A percentile compares a stretch with the other conserved stretches of the same genome.
Conservation (phyloP, 139 green algal genomes). For the Closterium sp. region DNA sequence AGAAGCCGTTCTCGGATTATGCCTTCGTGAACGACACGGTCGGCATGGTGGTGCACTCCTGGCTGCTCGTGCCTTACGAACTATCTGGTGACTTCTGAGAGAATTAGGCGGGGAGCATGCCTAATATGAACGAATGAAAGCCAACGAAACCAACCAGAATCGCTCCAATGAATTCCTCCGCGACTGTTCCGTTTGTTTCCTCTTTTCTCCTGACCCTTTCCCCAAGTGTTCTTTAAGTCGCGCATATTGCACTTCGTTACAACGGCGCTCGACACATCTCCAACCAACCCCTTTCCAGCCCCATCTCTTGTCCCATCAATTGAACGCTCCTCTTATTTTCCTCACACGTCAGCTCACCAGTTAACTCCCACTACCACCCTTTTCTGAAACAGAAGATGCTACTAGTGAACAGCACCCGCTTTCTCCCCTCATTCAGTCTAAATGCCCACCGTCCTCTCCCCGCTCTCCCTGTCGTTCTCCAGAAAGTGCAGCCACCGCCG, state of each 20-base stretch:
- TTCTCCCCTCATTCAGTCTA: background rate
- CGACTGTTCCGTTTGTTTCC: background rate
- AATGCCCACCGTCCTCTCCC: too few species aligned
- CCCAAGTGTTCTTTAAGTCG: too few species aligned
- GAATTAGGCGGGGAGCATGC: background rate
- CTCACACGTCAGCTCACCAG: background rate
- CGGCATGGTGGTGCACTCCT: conserved; percentile 56
- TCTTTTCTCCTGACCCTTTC: background rate
- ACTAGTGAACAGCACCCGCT: background rate
- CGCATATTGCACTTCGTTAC: too few species aligned
- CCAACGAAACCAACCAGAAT: background rate
- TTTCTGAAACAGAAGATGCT: too few species aligned
- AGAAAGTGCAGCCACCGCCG: too few species aligned
- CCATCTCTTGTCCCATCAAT: background rate
- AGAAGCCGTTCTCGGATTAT: conserved; percentile 61
- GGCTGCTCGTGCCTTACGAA: conserved; percentile 55
- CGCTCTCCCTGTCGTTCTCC: too few species aligned
- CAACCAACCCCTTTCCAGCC: background rate
- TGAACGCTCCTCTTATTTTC: background rate
- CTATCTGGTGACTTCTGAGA: background rate
- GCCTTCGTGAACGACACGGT: conserved; percentile 57
- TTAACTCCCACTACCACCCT: too few species aligned
- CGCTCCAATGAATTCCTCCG: background rate
- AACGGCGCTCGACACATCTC: too few species aligned
- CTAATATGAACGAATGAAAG: background rate